Evolutionary conservation across 1,139 yeast species (phyloP), one percentile per base, ranked within the genome.

Genomic region (Yamadazyma kanchanaburiensis): DNA sequence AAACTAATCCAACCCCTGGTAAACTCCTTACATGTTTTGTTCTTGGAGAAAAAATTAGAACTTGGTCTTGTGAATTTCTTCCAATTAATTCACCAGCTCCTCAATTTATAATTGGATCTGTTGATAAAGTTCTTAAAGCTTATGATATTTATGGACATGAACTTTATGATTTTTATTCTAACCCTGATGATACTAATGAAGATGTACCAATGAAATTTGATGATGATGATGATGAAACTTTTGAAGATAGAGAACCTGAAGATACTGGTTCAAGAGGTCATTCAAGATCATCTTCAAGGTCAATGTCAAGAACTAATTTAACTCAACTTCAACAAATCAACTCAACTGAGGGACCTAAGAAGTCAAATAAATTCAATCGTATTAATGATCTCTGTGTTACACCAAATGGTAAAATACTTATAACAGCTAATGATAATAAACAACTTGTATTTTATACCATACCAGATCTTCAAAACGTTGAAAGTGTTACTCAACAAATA

Each of bases 61-160:
- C 70, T 2, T 77, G 88, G 73, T 70, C 91, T 12, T 78, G 88
- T 43, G 88, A 79, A 37, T 88, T 94, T 77, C 58, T 82, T 24
- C 87, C 86, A 1, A 4, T 19, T 6, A 26, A 12, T 21, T 15
- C 26, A 19, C 27, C 34, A 9, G 71, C 72, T 6, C 74, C 78
- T 14, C 72, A 70, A 35, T 80, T 85, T 39, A 66, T 86, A 8
- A 65, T 83, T 13, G 94, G 94, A 0, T 78, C 91, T 2, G 87
- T 89, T 0, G 96, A 86, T 51, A 78, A 79, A 40, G 79, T 75
- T 28, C 70, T 87, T 35, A 72, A 75, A 20, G 70, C 83, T 10
- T 84, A 74, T 60, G 75, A 79, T 42, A 46, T 73, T 15, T 54
- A 58, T 14, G 73, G 74, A 5, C 45, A 42, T 3, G 72, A 66